Evolutionary conservation across 2,329 filamentous ascomycete genomes (phyloP).

Genomic region (Diaporthe caulivora): DNA sequence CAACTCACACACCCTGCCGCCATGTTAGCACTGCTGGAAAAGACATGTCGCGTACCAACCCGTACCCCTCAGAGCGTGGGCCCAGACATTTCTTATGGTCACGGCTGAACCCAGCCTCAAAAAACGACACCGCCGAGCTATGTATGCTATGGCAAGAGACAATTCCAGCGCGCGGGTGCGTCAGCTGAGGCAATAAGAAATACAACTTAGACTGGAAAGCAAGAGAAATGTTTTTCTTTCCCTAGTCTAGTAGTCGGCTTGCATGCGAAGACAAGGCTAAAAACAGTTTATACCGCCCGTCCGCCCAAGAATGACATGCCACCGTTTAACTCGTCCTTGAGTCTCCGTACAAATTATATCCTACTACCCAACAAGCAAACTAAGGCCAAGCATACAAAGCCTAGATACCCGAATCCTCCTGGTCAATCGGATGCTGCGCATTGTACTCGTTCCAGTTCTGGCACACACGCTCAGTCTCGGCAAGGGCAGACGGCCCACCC

Average conservation of each 20-base stretch:
- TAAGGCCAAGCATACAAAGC: too few species aligned
- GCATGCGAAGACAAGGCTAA: not conserved
- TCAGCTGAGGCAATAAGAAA: not conserved
- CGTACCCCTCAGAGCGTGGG: not conserved
- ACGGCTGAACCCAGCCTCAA: not conserved
- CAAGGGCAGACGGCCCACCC: conserved; percentile 31
- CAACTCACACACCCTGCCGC: not conserved
- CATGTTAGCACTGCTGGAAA: too few species aligned
- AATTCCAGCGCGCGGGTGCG: not conserved
- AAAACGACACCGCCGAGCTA: not conserved
- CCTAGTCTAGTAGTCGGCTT: too few species aligned
- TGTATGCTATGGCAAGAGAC: not conserved
- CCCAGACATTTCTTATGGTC: not conserved
- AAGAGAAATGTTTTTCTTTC: too few species aligned
- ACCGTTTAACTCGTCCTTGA: not conserved
- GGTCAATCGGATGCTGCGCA: conserved; percentile 27
- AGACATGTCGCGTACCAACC: not conserved
- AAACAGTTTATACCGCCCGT: not conserved
- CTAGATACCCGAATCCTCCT: conserved; percentile 39
- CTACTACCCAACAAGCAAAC: not conserved
- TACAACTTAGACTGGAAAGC: not conserved
- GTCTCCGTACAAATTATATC: not conserved
- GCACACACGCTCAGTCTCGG: conserved; percentile 35
- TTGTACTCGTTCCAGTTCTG: conserved; percentile 36
- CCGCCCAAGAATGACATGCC: not conserved